Conservation (phyloP, 345 rosid species). For the Salix brachista region DNA sequence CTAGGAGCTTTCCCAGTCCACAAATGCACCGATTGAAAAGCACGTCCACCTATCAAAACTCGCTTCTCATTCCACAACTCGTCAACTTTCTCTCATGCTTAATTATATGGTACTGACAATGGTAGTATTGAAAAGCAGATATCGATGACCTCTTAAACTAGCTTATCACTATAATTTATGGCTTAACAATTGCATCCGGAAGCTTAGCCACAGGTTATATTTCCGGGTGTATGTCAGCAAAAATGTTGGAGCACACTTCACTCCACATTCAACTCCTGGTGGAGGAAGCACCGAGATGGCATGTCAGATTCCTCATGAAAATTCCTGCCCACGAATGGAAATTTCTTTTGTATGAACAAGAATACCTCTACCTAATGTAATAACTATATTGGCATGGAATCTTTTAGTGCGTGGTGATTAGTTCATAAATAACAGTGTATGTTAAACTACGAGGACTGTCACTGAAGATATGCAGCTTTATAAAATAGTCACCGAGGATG, state of each 20-base stretch:
- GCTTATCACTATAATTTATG: background rate
- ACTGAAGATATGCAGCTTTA: background rate
- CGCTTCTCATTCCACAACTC: background rate
- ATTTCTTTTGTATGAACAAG: background rate
- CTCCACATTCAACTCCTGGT: background rate
- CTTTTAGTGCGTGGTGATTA: background rate
- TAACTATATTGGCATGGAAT: background rate
- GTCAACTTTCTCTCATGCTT: background rate
- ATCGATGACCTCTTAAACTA: background rate
- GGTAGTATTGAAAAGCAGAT: background rate
- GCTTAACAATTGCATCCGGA: background rate
- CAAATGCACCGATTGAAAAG: slow-evolving; percentile 20
- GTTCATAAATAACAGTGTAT: background rate
- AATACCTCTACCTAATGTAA: background rate
- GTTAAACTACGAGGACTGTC: background rate
- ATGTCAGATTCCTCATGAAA: background rate
- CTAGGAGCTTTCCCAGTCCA: background rate
- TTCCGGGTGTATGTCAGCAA: background rate
- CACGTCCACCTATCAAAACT: slow-evolving; percentile 22
- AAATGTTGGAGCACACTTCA: background rate
- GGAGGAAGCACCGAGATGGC: background rate
- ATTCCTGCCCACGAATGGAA: background rate
- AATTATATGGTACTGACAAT: background rate
- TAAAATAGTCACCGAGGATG: background rate
- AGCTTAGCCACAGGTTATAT: background rate